Evolutionary conservation across 257 asterid genomes (phyloP).

Genomic region (Nicotiana attenuata): DNA sequence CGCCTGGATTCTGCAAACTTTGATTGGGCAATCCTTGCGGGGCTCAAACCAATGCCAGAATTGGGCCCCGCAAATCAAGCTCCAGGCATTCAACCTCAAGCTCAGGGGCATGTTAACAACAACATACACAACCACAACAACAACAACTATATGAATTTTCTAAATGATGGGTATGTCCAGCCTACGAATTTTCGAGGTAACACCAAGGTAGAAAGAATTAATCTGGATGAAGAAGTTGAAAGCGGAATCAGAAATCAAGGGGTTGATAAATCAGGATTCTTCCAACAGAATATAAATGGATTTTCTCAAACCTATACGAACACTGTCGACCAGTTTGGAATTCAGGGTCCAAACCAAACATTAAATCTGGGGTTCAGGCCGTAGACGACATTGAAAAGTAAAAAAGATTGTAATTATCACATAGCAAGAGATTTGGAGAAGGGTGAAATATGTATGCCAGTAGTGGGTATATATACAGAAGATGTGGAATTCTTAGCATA

Average conservation of each 20-base stretch:
- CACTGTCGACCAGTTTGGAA: constrained; percentile 41
- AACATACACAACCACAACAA: not conserved
- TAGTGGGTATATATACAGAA: constrained; percentile 15
- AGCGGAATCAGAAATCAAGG: constrained; percentile 33
- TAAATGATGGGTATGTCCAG: not conserved
- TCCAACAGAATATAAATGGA: constrained; percentile 18
- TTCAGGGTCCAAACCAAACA: constrained; percentile 38
- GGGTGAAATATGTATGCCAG: constrained; percentile 8
- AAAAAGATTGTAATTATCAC: not conserved
- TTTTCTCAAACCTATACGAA: constrained; percentile 22
- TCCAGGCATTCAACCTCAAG: not conserved
- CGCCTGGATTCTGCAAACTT: constrained; percentile 54
- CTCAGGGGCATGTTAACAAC: constrained; percentile 10
- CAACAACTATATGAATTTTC: not conserved
- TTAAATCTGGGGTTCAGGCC: constrained; percentile 42
- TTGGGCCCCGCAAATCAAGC: not conserved
- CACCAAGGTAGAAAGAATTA: not conserved
- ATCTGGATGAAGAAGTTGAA: constrained; percentile 50
- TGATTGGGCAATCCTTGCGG: constrained; percentile 76
- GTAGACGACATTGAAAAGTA: constrained; percentile 20
- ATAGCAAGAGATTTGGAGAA: not conserved
- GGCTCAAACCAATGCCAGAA: constrained; percentile 27
- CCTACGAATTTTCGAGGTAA: constrained; percentile 1
- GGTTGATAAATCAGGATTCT: constrained; percentile 26
- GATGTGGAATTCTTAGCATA: not conserved